These are phyloP conservation scores for Toxoplasma gondii DNA, from an alignment of 169 alveolate genomes.

Conservation along the genomic window DNA sequence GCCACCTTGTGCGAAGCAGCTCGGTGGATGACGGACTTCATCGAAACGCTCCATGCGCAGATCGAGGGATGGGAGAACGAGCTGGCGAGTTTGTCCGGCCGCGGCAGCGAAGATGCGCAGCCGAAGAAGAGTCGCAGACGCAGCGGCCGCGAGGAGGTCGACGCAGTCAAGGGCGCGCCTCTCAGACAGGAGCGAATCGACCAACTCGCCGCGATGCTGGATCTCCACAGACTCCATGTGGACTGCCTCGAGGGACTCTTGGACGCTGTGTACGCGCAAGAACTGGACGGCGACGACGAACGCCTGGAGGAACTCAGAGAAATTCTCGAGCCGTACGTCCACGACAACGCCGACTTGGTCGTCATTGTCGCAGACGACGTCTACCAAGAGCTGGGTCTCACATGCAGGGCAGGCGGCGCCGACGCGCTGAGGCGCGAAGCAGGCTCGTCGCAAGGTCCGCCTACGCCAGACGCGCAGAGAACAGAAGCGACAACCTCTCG, in stretches of 20 bases:
- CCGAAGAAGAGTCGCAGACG: not conserved
- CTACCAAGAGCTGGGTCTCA: not conserved
- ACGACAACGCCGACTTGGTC: not conserved
- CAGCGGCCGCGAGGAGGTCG: not conserved
- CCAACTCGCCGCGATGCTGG: not conserved
- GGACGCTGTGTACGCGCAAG: not conserved
- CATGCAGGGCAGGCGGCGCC: not conserved
- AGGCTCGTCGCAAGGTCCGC: not conserved
- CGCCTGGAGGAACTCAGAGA: not conserved
- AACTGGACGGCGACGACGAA: not conserved
- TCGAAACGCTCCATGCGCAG: not conserved
- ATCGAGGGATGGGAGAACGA: conserved; percentile 13
- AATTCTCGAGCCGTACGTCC: conserved; percentile 12
- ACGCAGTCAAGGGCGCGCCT: not conserved
- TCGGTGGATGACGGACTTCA: conserved; percentile 30
- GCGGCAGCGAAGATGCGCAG: not conserved
- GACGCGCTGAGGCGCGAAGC: not conserved
- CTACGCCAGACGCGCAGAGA: not conserved
- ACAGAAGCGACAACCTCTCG: not conserved
- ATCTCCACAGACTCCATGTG: not conserved
- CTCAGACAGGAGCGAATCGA: not conserved
- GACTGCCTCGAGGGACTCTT: not conserved
- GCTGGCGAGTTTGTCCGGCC: not conserved
- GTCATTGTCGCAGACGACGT: not conserved
- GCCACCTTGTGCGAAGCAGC: not conserved